Conservation (phyloP, 108 stramenopile genomes). For the Licmophora abbreviata region DNA sequence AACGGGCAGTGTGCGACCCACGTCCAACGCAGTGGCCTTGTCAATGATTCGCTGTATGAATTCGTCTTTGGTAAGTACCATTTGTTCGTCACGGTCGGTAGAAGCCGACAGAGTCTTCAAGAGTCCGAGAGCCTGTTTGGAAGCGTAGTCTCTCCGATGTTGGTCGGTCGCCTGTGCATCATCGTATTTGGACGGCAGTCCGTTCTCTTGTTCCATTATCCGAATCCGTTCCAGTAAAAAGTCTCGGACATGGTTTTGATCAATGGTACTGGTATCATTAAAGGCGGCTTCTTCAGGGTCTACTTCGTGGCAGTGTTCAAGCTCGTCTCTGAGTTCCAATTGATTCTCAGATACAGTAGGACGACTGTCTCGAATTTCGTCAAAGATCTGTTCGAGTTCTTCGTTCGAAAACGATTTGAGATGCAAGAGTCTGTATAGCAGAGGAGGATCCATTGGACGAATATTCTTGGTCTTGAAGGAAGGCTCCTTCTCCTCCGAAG, state of each 20-base stretch:
- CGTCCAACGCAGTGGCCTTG: constrained; percentile 40
- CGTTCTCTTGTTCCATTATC: neutral
- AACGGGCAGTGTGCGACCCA: constrained; percentile 53
- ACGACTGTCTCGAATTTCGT: neutral
- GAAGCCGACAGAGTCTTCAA: neutral
- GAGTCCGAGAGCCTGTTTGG: constrained; percentile 1
- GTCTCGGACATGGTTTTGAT: neutral
- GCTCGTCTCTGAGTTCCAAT: neutral
- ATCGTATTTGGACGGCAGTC: neutral
- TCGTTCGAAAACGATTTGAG: constrained; percentile 4
- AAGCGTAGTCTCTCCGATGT: constrained; percentile 7
- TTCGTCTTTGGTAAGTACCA: constrained; percentile 19
- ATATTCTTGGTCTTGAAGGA: too few relatives aligned
- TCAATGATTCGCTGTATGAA: constrained; percentile 20
- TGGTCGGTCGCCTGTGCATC: neutral
- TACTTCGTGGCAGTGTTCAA: neutral
- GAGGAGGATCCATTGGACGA: neutral
- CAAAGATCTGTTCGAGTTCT: constrained; percentile 6
- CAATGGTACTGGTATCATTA: too few relatives aligned
- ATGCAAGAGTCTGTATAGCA: neutral
- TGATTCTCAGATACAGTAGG: neutral
- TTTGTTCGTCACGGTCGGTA: neutral
- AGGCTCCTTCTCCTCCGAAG: too few relatives aligned
- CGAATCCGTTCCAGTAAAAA: constrained; percentile 1
- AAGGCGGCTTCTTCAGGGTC: neutral